Percentiles rank a stretch among this genome's conserved stretches.
Evolutionary conservation across 2,329 filamentous ascomycete genomes (phyloP).

Genomic region (Fusarium piperis): DNA sequence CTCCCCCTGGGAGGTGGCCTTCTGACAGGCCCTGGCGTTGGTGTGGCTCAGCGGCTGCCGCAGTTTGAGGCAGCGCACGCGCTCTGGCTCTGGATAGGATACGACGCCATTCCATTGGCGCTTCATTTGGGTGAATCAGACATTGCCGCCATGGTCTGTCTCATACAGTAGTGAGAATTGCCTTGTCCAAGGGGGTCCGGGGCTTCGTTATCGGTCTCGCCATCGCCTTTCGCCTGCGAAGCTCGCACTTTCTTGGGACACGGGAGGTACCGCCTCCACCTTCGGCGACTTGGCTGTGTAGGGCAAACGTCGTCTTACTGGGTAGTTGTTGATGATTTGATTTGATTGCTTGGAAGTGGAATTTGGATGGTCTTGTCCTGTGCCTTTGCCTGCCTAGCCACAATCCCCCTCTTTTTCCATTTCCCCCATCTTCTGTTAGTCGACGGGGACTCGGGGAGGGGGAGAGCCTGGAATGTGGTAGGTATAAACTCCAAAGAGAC

Average conservation of each 20-base stretch:
- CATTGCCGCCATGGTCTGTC: conserved; percentile 26
- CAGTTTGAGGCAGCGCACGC: conserved; percentile 28
- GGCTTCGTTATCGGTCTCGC: conserved; percentile 15
- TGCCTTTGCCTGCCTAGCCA: conserved; percentile 11
- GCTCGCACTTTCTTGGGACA: not conserved
- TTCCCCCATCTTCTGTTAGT: not conserved
- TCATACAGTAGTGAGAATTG: not conserved
- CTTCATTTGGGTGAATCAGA: conserved; percentile 21
- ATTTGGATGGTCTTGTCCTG: conserved; percentile 2
- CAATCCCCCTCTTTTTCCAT: conserved; percentile 1
- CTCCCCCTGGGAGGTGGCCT: conserved; percentile 6
- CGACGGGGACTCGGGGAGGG: not conserved
- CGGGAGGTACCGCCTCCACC: not conserved
- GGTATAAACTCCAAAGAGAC: conserved; percentile 27
- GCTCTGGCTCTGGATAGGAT: conserved; percentile 1
- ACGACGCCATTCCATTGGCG: conserved; percentile 1
- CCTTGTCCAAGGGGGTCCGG: not conserved
- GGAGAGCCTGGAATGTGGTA: conserved; percentile 2
- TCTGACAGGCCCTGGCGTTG: conserved; percentile 8
- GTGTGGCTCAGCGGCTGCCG: conserved; percentile 32
- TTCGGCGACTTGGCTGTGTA: not conserved
- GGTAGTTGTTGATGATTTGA: not conserved
- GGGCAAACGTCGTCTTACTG: not conserved
- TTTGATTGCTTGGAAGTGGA: conserved; percentile 16
- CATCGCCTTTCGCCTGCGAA: conserved; percentile 20